These are phyloP conservation scores for Astraeus odoratus DNA, from an alignment of 768 basidiomycete genomes.

Conservation along the genomic window DNA sequence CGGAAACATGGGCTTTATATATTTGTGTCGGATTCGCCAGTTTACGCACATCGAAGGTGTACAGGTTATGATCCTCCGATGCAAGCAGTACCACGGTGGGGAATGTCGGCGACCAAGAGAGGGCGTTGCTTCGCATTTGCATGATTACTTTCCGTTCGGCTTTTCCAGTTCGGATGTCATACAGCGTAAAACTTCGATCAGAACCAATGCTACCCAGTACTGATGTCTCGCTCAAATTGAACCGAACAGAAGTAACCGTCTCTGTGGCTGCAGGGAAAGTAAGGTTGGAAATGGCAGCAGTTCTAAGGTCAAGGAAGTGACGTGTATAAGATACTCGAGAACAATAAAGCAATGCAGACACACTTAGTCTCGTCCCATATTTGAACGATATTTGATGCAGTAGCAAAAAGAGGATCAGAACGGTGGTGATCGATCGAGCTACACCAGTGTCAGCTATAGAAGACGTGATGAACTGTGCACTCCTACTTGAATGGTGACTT, in stretches of 20 bases:
- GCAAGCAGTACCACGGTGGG: constrained; percentile 88
- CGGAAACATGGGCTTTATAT: constrained; percentile 95
- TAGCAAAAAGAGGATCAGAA: constrained; percentile 84
- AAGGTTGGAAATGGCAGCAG: constrained; percentile 77
- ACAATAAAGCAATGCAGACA: not conserved
- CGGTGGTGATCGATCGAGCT: constrained; percentile 95
- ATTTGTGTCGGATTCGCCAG: constrained; percentile 80
- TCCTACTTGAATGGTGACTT: constrained; percentile 89
- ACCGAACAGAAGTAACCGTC: constrained; percentile 81
- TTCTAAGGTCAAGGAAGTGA: constrained; percentile 37
- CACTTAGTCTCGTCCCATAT: constrained; percentile 98
- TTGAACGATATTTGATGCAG: constrained; percentile 88
- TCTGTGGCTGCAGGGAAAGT: constrained; percentile 84
- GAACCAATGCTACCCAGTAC: constrained; percentile 93
- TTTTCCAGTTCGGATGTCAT: constrained; percentile 95
- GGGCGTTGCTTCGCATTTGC: constrained; percentile 88
- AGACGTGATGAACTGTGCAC: not conserved
- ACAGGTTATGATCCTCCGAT: constrained; percentile 98
- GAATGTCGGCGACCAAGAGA: constrained; percentile 95
- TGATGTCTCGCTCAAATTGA: constrained; percentile 91
- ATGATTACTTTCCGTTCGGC: constrained; percentile 88
- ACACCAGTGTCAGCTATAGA: constrained; percentile 4
- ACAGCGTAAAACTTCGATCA: constrained; percentile 92
- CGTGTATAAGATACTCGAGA: constrained; percentile 6
- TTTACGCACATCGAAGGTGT: constrained; percentile 93